Evolutionary conservation across 257 asterid species (phyloP), one percentile per base, ranked within the genome.

Genomic region (Galeopsis tetrahit): DNA sequence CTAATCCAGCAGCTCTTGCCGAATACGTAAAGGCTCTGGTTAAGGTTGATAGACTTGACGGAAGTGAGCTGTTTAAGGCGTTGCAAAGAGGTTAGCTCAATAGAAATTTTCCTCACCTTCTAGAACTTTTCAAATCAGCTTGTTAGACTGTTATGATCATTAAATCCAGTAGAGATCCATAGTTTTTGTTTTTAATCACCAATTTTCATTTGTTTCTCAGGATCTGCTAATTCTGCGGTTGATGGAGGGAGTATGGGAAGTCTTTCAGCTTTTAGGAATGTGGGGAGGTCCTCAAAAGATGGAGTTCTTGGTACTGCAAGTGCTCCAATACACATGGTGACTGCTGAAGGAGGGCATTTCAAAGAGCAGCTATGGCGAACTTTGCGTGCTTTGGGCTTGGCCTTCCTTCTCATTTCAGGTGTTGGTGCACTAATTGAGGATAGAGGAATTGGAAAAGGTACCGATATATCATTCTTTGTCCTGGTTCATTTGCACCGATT

Each of bases 351-450:
- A 17, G 93, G 89, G 46, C 85, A 91, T 71, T 85, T 92, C 62
- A 92, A 95, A 79, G 95, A 91, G 69, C 98, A 92, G 83, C 70
- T 91, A 56, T 95, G 98, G 97, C 87, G 98, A 65, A 92, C 98
- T 1, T 59, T 94, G 68, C 98, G 99, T 67, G 85, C 87, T 70
- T 81, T 91, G 80, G 98, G 96, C 51, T 6, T 90, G 86, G 79
- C 83, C 53, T 91, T 91, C 85, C 93, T 91, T 72, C 46, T 87
- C 71, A 87, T 94, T 72, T 91, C 98, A 44, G 97, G 96, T 63
- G 55, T 87, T 55, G 93, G 98, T 69, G 93, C 97, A 55, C 90
- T 94, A 67, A 85, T 91, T 66, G 96, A 90, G 87, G 98, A 90
- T 75, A 85, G 88, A 81, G 99, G 98, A 79, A 91, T 93, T 56